These are phyloP conservation scores for Myotisia sp. DNA, from an alignment of 2,329 filamentous ascomycete genomes.

Conservation along the genomic window DNA sequence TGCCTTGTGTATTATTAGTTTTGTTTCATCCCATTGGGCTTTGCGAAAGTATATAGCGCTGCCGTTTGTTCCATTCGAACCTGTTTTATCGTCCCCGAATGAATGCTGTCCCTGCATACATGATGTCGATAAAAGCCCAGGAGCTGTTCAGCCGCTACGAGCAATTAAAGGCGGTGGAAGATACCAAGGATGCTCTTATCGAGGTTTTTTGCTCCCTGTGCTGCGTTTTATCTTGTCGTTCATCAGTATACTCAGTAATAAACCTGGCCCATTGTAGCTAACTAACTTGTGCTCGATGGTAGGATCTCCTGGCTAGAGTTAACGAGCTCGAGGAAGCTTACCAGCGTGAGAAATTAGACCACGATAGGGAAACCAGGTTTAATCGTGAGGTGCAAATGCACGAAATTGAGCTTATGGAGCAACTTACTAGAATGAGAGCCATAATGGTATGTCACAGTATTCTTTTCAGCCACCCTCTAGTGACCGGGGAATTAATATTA, in stretches of 20 bases:
- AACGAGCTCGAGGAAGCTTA: constrained; percentile 32
- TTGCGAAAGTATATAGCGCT: no score
- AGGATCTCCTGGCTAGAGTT: constrained; percentile 35
- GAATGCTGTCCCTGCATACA: no score
- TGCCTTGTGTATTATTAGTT: no score
- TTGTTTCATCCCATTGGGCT: no score
- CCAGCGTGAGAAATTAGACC: constrained; percentile 32
- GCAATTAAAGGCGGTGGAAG: constrained; percentile 30
- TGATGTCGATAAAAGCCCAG: constrained; percentile 20
- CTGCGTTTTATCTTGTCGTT: not conserved
- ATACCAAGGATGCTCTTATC: constrained; percentile 35
- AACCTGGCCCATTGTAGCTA: no score
- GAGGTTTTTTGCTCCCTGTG: constrained; percentile 23
- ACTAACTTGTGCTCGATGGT: constrained; percentile 1
- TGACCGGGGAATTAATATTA: constrained; percentile 7
- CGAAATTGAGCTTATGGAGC: constrained; percentile 34
- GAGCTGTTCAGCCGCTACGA: constrained; percentile 31
- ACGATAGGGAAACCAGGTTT: constrained; percentile 34
- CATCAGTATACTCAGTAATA: no score
- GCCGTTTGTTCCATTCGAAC: no score
- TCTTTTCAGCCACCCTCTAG: not conserved
- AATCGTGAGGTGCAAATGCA: constrained; percentile 35
- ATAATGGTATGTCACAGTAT: constrained; percentile 28
- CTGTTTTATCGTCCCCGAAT: no score
- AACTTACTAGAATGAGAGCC: constrained; percentile 31